Percentiles rank a stretch among this genome's conserved stretches.
phyloP scores from a whole-genome alignment of 116 monocot genomes.

The Zostera marina region DNA sequence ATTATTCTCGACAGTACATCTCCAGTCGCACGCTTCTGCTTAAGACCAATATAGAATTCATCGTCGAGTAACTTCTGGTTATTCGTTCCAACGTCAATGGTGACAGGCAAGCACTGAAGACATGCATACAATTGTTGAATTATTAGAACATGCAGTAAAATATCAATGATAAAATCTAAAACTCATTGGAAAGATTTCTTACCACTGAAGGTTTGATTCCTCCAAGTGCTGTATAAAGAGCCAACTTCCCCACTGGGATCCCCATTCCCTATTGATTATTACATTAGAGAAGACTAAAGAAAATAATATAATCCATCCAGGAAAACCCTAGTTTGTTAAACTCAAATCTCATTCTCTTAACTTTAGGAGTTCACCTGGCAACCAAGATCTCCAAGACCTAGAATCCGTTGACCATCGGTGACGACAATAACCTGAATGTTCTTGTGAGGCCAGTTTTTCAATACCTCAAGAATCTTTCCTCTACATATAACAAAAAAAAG shows the following conservation, averaged over 20 bases:
- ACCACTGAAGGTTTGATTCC: constrained; percentile 79
- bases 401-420: constrained; percentile 82
- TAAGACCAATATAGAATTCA: constrained; percentile 91
- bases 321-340: too few species aligned
- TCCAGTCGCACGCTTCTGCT: constrained; percentile 78
- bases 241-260: constrained; percentile 87
- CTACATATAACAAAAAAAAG: constrained; percentile 12
- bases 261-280: constrained; percentile 67
- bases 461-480: constrained; percentile 68
- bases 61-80: constrained; percentile 72
- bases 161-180: constrained; percentile 1
- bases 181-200: constrained; percentile 11
- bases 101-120: constrained; percentile 79
- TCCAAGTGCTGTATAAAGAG: constrained; percentile 90
- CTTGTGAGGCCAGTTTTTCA: constrained; percentile 75
- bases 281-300: too few species aligned
- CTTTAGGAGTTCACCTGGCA: constrained; percentile 35
- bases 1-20: constrained; percentile 22
- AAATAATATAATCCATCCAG: too few species aligned
- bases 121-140: background rate
- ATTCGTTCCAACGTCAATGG: constrained; percentile 96
- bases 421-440: constrained; percentile 87
- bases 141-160: background rate
- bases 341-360: too few species aligned
- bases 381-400: constrained; percentile 87